Evolutionary conservation across 371 early-diverging fungal genomes (phyloP), one percentile per base, ranked within the genome.

Genomic region (Catenaria anguillulae): DNA sequence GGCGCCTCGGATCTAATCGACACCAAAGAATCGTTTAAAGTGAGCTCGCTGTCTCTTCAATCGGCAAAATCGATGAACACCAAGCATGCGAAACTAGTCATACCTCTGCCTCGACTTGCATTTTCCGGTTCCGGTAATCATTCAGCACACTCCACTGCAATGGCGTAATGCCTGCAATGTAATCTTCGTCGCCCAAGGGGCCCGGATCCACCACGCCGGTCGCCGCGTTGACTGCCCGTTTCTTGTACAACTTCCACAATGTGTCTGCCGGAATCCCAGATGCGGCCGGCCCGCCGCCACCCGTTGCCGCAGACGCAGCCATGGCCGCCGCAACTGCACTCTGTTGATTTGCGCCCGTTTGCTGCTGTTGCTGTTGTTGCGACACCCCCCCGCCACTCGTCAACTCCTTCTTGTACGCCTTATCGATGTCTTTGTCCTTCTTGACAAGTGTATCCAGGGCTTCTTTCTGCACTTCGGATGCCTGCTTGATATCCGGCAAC

Each of bases 391-490:
- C 37, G 37, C 37, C 37, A 2, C 21, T 6, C 21, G n/a, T 63
- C 50, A 78, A 75, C 60, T 78, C 79, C 54, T 73, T 74, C 60
- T 69, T 69, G 68, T 77, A 77, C 37, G 48, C 63, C 58, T 66
- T 68, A 24, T 80, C 81, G 29, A 78, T 66, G 36, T 80, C 81
- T 56, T 77, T 77, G 64, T 78, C 79, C 21, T 64, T 55, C 48
- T 68, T 67, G 6, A 69, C 33, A 19, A 68, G 65, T 5, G 55
- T 31, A 21, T 80, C 81, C 56, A 74, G 71, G 43, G 75, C 79
- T 34, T 80, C 81, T 21, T 70, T 42, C 45, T 48, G 62, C 33
- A 63, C 52, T 35, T 80, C 81, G 12, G 19, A 40, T 12, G 36
- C 43, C 24, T 15, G 12, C 15, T 37, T 31, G 29, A 58, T 40